Conservation (phyloP, 1,284 basidiomycete genomes). For the Somion occarium region DNA sequence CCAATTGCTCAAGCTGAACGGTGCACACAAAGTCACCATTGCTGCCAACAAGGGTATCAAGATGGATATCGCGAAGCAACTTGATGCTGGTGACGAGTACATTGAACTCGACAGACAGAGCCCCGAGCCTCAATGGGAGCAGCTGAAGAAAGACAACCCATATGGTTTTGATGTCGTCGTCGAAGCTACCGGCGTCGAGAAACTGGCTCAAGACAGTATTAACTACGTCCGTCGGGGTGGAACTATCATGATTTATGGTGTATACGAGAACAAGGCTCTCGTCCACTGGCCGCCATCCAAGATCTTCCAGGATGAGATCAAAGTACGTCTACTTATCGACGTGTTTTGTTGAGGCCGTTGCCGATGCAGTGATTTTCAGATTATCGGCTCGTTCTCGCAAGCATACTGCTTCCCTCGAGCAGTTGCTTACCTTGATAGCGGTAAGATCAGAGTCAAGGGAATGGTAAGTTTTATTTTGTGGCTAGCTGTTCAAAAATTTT, state of each 20-base stretch:
- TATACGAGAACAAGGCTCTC: slow-evolving; percentile 50
- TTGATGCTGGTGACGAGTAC: slow-evolving; percentile 50
- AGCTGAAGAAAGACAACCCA: slow-evolving; percentile 54
- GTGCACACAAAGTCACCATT: slow-evolving; percentile 43
- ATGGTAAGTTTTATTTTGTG: slow-evolving; percentile 37
- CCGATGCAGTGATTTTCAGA: slow-evolving; percentile 25
- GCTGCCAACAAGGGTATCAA: slow-evolving; percentile 57
- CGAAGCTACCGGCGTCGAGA: slow-evolving; percentile 58
- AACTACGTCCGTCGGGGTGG: slow-evolving; percentile 56
- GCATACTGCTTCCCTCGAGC: slow-evolving; percentile 60
- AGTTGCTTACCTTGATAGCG: slow-evolving; percentile 55
- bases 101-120: slow-evolving; percentile 51
- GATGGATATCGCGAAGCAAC: slow-evolving; percentile 51
- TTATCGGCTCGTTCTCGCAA: slow-evolving; percentile 59
- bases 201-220: slow-evolving; percentile 51
- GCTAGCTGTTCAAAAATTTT: neutral
- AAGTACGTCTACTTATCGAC: slow-evolving; percentile 23
- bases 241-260: slow-evolving; percentile 51
- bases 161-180: slow-evolving; percentile 62
- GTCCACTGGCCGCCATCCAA: slow-evolving; percentile 56
- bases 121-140: slow-evolving; percentile 49
- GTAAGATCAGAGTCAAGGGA: slow-evolving; percentile 54
- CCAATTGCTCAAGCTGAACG: slow-evolving; percentile 70
- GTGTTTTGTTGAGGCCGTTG: neutral
- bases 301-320: slow-evolving; percentile 61